Base-by-base conservation (phyloP, 1,139 yeast species). In the Hemisphaericaspora xylanilytica region DNA sequence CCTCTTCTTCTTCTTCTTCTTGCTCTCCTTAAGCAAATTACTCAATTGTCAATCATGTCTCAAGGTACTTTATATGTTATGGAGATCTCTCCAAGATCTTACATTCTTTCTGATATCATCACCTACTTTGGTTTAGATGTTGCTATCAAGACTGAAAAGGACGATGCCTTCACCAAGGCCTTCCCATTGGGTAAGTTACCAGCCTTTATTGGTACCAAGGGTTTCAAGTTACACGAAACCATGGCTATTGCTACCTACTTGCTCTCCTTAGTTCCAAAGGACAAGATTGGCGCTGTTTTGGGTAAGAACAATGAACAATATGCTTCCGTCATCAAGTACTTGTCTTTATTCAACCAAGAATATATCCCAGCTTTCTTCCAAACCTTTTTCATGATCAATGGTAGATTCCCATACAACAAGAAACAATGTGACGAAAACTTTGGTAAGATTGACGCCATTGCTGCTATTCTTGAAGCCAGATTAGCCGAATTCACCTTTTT, bases 171-270 rank as follows among this genome's bases (percentile, higher is more conserved):
- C 64, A 56, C 59, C 42, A 58, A 58, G 45, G 59, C 67, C 20
- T 88, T 86, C 80, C 96, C 96, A 54, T 67, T 81, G 58, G 73
- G 68, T 56, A 78, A 76, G 65, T 74, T 78, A 48, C 97, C 97
- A 56, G 83, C 89, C 50, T 86, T 85, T 55, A 59, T 79, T 54
- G 92, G 89, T 44, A 80, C 85, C 51, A 83, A 85, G 63, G 96
- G 96, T 42, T 79, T 72, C 73, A 79, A 79, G 62, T 73, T 90
- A 58, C 75, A 78, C 55, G 97, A 90, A 76, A 73, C 75, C 49
- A 73, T 86, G 59, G 96, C 97, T 45, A 73, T 90, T 58, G 61
- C 70, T 44, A 53, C 64, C 58, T 75, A 77, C 73, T 63, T 48
- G 8, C 39, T 46, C 20, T 44, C 50, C 14, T 71, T 66, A 62